These are phyloP conservation scores for Solanum virginianum DNA, from an alignment of 257 asterid genomes.

Conservation along the genomic window DNA sequence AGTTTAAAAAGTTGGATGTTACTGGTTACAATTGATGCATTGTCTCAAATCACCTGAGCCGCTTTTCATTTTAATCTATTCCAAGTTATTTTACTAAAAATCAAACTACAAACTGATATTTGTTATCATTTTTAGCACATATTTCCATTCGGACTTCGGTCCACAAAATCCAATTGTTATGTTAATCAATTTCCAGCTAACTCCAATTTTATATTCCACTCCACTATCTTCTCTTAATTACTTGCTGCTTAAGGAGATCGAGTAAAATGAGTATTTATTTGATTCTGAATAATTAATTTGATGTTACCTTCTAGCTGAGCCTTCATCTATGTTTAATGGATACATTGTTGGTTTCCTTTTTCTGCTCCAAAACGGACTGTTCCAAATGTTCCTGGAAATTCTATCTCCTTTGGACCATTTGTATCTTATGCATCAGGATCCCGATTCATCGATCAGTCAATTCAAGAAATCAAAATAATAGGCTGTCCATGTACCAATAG, in stretches of 20 bases:
- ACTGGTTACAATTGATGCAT: not conserved
- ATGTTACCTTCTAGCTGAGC: not conserved
- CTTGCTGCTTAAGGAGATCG: not conserved
- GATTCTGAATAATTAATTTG: not conserved
- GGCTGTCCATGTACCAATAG: too few species aligned
- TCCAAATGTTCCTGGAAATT: too few species aligned
- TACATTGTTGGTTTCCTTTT: not conserved
- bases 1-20: not conserved
- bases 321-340: not conserved
- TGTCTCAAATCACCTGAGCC: not conserved
- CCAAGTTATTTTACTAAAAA: not conserved
- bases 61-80: not conserved
- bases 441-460: too few species aligned
- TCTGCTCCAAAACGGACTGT: too few species aligned
- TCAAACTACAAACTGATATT: not conserved
- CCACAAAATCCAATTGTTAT: not conserved
- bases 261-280: not conserved
- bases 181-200: not conserved
- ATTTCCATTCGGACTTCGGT: not conserved
- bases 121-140: not conserved
- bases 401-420: too few species aligned
- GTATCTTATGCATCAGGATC: too few species aligned
- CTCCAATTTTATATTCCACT: not conserved
- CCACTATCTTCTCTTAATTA: not conserved
- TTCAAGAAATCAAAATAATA: too few species aligned